These are phyloP conservation scores for Psilocybe cyanescens DNA, from an alignment of 768 basidiomycete genomes.

Conservation along the genomic window DNA sequence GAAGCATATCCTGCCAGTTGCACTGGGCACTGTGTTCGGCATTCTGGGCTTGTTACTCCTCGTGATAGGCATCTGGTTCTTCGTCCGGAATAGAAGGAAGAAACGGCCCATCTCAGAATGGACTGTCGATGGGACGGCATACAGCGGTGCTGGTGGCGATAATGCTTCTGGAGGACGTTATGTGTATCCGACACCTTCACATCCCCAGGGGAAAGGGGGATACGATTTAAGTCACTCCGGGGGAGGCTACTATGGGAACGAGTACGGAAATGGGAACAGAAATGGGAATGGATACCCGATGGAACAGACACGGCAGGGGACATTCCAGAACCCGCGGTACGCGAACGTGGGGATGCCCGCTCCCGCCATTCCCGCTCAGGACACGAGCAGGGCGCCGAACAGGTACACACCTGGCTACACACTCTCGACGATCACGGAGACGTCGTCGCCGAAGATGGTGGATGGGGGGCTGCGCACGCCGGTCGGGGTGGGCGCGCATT, in stretches of 20 bases:
- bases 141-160: not conserved
- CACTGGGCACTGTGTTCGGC: slow-evolving; percentile 36
- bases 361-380: slow-evolving; percentile 7
- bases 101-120: slow-evolving; percentile 38
- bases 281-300: slow-evolving; percentile 8
- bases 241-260: not conserved
- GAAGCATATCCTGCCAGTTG: slow-evolving; percentile 32
- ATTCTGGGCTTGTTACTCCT: slow-evolving; percentile 36
- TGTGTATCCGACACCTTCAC: not conserved
- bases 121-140: slow-evolving; percentile 29
- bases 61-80: slow-evolving; percentile 32
- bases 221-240: slow-evolving; percentile 4
- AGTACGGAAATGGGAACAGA: not conserved
- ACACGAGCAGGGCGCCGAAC: slow-evolving; percentile 19
- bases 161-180: not conserved
- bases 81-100: slow-evolving; percentile 25
- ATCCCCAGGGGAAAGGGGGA: not conserved
- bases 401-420: slow-evolving; percentile 27
- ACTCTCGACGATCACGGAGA: slow-evolving; percentile 34
- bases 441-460: slow-evolving; percentile 27
- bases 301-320: slow-evolving; percentile 11
- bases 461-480: slow-evolving; percentile 10
- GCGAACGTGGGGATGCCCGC: slow-evolving; percentile 20
- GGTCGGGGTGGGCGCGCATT: not conserved
- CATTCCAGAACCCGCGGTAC: slow-evolving; percentile 22